Conservation (phyloP, 495 filamentous ascomycete species). For the Talaromyces wortmannii region DNA sequence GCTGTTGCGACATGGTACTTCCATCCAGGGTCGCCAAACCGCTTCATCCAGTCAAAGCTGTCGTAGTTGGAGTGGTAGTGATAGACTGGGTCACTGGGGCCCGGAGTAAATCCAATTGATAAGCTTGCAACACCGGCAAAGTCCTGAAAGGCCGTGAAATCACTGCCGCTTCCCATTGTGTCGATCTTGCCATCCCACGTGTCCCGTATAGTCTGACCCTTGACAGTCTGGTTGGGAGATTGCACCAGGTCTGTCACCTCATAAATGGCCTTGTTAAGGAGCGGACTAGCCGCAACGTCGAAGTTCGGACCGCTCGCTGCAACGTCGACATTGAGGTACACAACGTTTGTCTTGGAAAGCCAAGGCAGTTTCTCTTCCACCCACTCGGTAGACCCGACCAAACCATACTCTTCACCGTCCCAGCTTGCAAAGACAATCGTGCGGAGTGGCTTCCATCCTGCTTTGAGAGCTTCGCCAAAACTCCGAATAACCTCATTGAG, state of each 20-base stretch:
- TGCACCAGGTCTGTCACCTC: slow-evolving; percentile 62
- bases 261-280: slow-evolving; percentile 70
- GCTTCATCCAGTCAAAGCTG: slow-evolving; percentile 69
- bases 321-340: slow-evolving; percentile 69
- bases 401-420: slow-evolving; percentile 70
- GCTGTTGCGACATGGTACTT: slow-evolving; percentile 55
- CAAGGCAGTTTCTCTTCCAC: slow-evolving; percentile 81
- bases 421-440: slow-evolving; percentile 69
- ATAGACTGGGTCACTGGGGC: slow-evolving; percentile 48
- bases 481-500: slow-evolving; percentile 82
- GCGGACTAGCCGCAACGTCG: slow-evolving; percentile 50
- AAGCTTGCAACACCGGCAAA: slow-evolving; percentile 61
- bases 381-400: slow-evolving; percentile 69
- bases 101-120: slow-evolving; percentile 50
- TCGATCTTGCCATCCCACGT: slow-evolving; percentile 52
- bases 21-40: slow-evolving; percentile 56
- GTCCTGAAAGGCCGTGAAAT: slow-evolving; percentile 72
- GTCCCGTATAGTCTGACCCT: slow-evolving; percentile 61
- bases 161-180: slow-evolving; percentile 64
- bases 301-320: slow-evolving; percentile 47
- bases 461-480: slow-evolving; percentile 64
- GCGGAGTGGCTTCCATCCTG: slow-evolving; percentile 86
- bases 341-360: slow-evolving; percentile 66
- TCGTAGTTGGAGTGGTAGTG: slow-evolving; percentile 80
- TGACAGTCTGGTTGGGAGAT: slow-evolving; percentile 67